Conservation (phyloP, 1,139 yeast species). For the Nadsonia starkeyi-henricii region DNA sequence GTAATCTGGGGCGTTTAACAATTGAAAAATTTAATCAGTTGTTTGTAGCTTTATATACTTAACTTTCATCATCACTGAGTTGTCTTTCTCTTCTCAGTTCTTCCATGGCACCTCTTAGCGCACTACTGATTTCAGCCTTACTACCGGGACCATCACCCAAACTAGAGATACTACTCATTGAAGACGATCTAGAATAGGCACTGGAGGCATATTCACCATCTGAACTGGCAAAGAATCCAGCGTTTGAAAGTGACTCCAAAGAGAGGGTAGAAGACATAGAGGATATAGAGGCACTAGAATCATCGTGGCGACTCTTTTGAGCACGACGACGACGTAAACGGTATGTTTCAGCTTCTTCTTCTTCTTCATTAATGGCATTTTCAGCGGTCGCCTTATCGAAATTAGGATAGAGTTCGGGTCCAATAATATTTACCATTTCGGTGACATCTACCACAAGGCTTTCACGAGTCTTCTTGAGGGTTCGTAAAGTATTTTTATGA, state of each 20-base stretch:
- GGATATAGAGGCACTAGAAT: not conserved
- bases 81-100: not conserved
- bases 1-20: too few relatives aligned
- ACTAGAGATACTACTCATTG: not conserved
- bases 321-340: not conserved
- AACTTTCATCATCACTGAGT: not conserved
- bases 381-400: slow-evolving; percentile 20
- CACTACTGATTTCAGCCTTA: not conserved
- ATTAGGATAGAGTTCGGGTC: slow-evolving; percentile 71
- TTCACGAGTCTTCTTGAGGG: slow-evolving; percentile 41
- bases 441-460: slow-evolving; percentile 47
- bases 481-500: slow-evolving; percentile 37
- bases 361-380: not conserved
- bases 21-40: too few relatives aligned
- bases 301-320: not conserved
- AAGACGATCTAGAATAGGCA: not conserved
- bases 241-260: not conserved
- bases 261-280: not conserved
- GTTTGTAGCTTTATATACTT: not conserved
- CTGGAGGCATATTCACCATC: not conserved
- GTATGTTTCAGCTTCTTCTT: not conserved
- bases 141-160: not conserved
- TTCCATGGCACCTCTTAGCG: not conserved
- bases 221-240: not conserved
- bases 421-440: slow-evolving; percentile 53